A percentile compares a stretch with the other conserved stretches of the same genome.
These are phyloP conservation scores for Sporothrix luriei DNA, from an alignment of 2,329 filamentous ascomycete genomes.

Conservation along the genomic window DNA sequence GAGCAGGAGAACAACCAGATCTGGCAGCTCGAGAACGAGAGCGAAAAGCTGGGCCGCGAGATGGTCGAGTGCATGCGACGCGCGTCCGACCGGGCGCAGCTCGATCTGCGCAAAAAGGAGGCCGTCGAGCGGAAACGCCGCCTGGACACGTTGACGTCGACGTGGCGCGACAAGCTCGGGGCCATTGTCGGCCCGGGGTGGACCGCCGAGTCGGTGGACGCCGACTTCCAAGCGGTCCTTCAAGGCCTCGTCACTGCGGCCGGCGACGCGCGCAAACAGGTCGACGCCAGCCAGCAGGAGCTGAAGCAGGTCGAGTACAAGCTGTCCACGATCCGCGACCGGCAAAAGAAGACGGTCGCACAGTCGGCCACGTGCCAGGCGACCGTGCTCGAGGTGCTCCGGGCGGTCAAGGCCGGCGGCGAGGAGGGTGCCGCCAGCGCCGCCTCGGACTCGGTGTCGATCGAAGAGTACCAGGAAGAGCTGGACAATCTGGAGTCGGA, in stretches of 20 bases:
- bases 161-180: slow-evolving; percentile 72
- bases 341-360: slow-evolving; percentile 63
- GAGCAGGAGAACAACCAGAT: slow-evolving; percentile 66
- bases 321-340: slow-evolving; percentile 66
- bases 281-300: slow-evolving; percentile 71
- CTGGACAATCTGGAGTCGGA: slow-evolving; percentile 54
- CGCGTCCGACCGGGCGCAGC: slow-evolving; percentile 78
- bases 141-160: slow-evolving; percentile 74
- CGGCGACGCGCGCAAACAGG: slow-evolving; percentile 66
- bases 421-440: slow-evolving; percentile 39
- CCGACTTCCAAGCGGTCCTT: slow-evolving; percentile 66
- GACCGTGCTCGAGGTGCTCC: slow-evolving; percentile 55
- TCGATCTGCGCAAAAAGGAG: slow-evolving; percentile 83
- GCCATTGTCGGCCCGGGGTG: slow-evolving; percentile 66
- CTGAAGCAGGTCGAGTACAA: slow-evolving; percentile 76
- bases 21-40: slow-evolving; percentile 69
- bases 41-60: slow-evolving; percentile 73
- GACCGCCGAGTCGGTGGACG: slow-evolving; percentile 69
- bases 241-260: slow-evolving; percentile 60
- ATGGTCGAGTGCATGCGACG: slow-evolving; percentile 79
- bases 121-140: slow-evolving; percentile 71
- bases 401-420: slow-evolving; percentile 45
- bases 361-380: slow-evolving; percentile 65
- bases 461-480: slow-evolving; percentile 59
- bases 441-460: slow-evolving; percentile 40